Evolutionary conservation across 1,139 yeast species (phyloP).

Genomic region (Taphrina sp.): DNA sequence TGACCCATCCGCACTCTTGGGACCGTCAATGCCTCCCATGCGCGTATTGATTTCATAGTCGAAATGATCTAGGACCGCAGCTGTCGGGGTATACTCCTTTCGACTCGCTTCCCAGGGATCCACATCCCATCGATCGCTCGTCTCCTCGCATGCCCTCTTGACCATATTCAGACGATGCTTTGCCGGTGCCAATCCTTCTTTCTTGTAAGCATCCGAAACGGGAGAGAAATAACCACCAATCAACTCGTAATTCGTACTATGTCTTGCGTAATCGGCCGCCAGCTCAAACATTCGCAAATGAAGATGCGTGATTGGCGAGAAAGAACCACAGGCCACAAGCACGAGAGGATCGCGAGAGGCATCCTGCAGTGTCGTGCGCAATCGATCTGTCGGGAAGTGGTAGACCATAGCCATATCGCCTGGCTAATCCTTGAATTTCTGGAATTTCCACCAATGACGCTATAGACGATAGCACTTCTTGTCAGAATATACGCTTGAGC

Average conservation of each 20-base stretch:
- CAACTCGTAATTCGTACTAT: conserved; percentile 89
- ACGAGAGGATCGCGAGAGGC: conserved; percentile 83
- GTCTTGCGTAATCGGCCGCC: conserved; percentile 94
- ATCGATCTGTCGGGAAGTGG: conserved; percentile 78
- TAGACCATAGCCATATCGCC: conserved; percentile 48
- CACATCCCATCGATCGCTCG: conserved; percentile 96
- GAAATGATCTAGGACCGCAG: conserved; percentile 92
- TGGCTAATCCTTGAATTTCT: too few species aligned
- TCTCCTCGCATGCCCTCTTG: conserved; percentile 94
- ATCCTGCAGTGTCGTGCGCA: conserved; percentile 69
- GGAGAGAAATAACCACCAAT: conserved; percentile 98
- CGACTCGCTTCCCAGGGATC: conserved; percentile 99
- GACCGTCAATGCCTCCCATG: conserved; percentile 76
- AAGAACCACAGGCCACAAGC: conserved; percentile 95
- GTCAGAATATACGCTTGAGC: too few species aligned
- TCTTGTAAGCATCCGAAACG: conserved; percentile 87
- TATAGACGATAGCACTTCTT: too few species aligned
- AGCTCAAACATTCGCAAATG: conserved; percentile 97
- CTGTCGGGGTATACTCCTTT: conserved; percentile 87
- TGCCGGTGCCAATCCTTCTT: conserved; percentile 87
- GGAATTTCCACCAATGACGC: too few species aligned
- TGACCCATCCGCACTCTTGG: conserved; percentile 59
- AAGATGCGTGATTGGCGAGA: conserved; percentile 89
- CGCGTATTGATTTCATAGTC: conserved; percentile 90
- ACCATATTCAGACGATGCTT: conserved; percentile 94